A percentile compares a stretch with the other conserved stretches of the same genome.
Conservation (phyloP, 768 basidiomycete species). For the Rickenella mellea region DNA sequence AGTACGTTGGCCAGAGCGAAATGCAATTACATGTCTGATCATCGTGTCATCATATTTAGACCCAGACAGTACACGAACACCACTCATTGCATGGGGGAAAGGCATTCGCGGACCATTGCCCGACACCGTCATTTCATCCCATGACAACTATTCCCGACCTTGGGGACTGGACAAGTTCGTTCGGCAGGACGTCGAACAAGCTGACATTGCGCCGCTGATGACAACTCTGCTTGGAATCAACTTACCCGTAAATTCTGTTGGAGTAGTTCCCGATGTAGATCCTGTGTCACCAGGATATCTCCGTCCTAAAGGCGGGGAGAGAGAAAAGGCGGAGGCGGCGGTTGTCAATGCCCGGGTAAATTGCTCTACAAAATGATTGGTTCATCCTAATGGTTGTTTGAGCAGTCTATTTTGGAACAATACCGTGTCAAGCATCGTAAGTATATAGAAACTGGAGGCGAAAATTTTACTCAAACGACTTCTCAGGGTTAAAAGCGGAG, state of each 20-base stretch:
- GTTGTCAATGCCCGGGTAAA: conserved; percentile 56
- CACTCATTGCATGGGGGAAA: conserved; percentile 74
- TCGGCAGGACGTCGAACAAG: conserved; percentile 74
- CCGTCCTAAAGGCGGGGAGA: conserved; percentile 32
- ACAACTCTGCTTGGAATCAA: conserved; percentile 58
- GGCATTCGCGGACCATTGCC: conserved; percentile 65
- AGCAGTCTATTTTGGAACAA: conserved; percentile 61
- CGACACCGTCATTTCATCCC: conserved; percentile 37
- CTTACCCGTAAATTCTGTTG: conserved; percentile 79
- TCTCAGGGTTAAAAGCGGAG: conserved; percentile 48
- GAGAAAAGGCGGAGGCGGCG: conserved; percentile 41
- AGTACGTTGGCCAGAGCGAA: conserved; percentile 31
- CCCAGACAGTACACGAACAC: conserved; percentile 82
- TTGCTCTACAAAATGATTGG: background rate
- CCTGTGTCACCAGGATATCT: conserved; percentile 52
- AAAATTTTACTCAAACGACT: background rate
- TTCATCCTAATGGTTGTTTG: background rate
- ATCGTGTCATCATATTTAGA: conserved; percentile 31
- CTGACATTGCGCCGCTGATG: conserved; percentile 75
- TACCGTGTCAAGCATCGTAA: conserved; percentile 69
- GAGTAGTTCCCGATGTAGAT: conserved; percentile 70
- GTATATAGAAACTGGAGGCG: conserved; percentile 7
- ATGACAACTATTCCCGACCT: conserved; percentile 58
- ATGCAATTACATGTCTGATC: conserved; percentile 3
- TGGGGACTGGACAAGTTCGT: conserved; percentile 53